Conservation (phyloP, 2,329 filamentous ascomycete species). For the Aschersonia sp. region DNA sequence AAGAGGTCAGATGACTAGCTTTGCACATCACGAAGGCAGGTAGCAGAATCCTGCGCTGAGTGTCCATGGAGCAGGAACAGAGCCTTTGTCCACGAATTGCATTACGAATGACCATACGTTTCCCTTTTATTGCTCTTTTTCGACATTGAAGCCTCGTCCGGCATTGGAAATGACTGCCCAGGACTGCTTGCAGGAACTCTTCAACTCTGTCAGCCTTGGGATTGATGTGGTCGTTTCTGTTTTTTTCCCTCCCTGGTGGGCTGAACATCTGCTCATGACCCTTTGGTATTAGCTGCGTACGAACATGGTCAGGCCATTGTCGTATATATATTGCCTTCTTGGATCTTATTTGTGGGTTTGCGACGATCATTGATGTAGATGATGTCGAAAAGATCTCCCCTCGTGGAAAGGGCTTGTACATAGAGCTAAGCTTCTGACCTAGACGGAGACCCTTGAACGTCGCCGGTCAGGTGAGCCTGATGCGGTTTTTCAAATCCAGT, state of each 20-base stretch:
- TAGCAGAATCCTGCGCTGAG: not conserved
- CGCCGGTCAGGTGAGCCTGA: no score
- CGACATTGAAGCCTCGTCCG: not conserved
- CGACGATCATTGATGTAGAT: no score
- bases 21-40: not conserved
- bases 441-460: no score
- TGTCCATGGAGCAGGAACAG: no score
- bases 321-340: not conserved
- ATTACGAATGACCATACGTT: not conserved
- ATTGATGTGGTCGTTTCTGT: not conserved
- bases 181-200: not conserved
- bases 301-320: not conserved
- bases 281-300: not conserved
- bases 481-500: no score
- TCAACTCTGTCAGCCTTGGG: not conserved
- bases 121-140: not conserved
- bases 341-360: not conserved
- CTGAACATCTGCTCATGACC: not conserved
- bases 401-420: no score
- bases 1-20: constrained; percentile 39
- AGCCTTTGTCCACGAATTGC: no score
- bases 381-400: no score
- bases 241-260: not conserved
- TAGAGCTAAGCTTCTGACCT: no score
- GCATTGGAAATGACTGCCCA: no score